Base-by-base conservation (phyloP, 208 protist species). In the Tetramitus jugosus region DNA sequence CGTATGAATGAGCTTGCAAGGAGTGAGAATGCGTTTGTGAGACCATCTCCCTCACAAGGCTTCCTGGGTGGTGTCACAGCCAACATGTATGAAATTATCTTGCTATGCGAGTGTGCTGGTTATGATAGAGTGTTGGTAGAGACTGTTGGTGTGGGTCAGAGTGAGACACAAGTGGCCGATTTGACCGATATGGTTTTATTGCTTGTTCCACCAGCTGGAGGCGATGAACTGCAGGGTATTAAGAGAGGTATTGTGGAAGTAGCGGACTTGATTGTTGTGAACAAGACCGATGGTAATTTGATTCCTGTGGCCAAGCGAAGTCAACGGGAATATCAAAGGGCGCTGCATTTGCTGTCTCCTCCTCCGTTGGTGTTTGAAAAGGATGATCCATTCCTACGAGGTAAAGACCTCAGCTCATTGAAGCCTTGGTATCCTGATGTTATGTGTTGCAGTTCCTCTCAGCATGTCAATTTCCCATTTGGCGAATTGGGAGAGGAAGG, bases 141-240 rank as follows among this genome's bases (percentile, higher is more conserved):
- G 56, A 98, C 95, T 10, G 94, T 98, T 39, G 95, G 95, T 29
- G 95, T 97, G 0, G 94, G 94, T 7, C 90, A 94, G 83, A 89
- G 84, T 46, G 91, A 91, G 64, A 89, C 14, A 23, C 14, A 49
- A 29, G 23, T 78, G 4, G 46, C 45, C n/a, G 35, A 78, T 52
- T 72, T 78, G 29, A 45, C 35, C 2, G 76, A 78, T 43, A 78
- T 78, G 26, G 31, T 78, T 1, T 3, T 72, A 23, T 43, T 78
- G 13, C 3, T 78, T 17, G 26, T 78, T 8, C 46, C 61, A 31
- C 76, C 76, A 35, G 45, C 6, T 14, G 2, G 2, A 8, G 37
- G 62, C 33, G 67, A 74, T 74, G 67, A 74, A 53, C 23, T 74
- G 43, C 42, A 76, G 42, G 69, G 69, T 6, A 61, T 76, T 14